phyloP scores from a whole-genome alignment of 2,329 filamentous ascomycete genomes.

The Diplodia seriata region DNA sequence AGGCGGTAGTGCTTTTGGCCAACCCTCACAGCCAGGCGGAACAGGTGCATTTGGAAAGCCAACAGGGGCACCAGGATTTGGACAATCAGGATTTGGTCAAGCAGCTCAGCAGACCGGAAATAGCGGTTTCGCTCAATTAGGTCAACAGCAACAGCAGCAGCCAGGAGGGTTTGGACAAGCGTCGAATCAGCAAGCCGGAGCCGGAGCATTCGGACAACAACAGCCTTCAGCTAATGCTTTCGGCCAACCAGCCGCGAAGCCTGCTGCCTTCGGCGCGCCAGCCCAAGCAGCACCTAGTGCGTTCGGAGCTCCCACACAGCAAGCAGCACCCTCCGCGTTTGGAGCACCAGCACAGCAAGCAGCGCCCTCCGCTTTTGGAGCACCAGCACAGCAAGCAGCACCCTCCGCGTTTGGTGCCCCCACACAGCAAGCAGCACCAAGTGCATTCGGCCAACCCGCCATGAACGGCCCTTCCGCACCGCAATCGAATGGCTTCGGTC shows the following conservation, averaged over 20 bases:
- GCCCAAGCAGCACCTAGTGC: slow-evolving; percentile 39
- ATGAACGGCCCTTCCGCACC: slow-evolving; percentile 33
- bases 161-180: slow-evolving; percentile 26
- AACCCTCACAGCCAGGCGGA: slow-evolving; percentile 34
- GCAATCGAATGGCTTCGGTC: slow-evolving; percentile 35
- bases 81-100: slow-evolving; percentile 33
- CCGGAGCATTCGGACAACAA: slow-evolving; percentile 39
- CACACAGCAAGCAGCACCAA: slow-evolving; percentile 25
- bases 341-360: slow-evolving; percentile 25
- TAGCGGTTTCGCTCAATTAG: slow-evolving; percentile 30
- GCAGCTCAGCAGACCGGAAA: slow-evolving; percentile 38
- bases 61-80: slow-evolving; percentile 42
- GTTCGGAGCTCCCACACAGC: slow-evolving; percentile 24
- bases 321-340: slow-evolving; percentile 38
- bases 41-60: slow-evolving; percentile 41
- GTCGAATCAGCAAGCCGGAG: slow-evolving; percentile 12
- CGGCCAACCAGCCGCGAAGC: slow-evolving; percentile 36
- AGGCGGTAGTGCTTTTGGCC: slow-evolving; percentile 40
- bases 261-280: slow-evolving; percentile 48
- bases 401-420: slow-evolving; percentile 35
- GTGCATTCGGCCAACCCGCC: slow-evolving; percentile 38
- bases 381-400: slow-evolving; percentile 5
- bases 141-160: slow-evolving; percentile 35
- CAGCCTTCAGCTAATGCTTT: slow-evolving; percentile 37
- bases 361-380: slow-evolving; percentile 38